These are phyloP conservation scores for Carallia pectinifolia DNA, from an alignment of 345 rosid genomes.

Conservation along the genomic window DNA sequence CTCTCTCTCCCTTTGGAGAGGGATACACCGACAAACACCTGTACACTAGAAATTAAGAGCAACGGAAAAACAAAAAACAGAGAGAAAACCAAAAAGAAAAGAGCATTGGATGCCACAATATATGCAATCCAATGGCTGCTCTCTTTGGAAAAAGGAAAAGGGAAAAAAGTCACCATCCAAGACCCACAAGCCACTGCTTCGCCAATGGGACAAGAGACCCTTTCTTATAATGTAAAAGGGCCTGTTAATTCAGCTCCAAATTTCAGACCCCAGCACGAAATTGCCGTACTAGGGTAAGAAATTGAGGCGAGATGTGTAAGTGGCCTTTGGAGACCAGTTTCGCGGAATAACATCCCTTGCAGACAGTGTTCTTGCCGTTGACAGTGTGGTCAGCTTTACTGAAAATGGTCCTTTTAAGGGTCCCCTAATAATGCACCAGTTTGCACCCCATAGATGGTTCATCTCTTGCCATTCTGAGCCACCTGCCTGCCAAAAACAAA, in stretches of 20 bases:
- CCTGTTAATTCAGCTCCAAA: neutral
- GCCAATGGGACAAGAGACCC: neutral
- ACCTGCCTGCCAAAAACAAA: slow-evolving; percentile 46
- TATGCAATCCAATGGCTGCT: slow-evolving; percentile 21
- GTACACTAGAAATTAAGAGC: neutral
- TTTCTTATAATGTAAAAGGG: neutral
- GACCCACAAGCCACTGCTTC: neutral
- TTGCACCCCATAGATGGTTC: slow-evolving; percentile 99
- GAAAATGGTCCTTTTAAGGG: slow-evolving; percentile 91
- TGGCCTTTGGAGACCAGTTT: slow-evolving; percentile 86
- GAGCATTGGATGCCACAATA: slow-evolving; percentile 8
- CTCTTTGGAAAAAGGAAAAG: neutral
- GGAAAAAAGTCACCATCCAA: neutral
- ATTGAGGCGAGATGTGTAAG: slow-evolving; percentile 88
- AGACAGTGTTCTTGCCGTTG: slow-evolving; percentile 63
- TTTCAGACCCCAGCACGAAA: neutral
- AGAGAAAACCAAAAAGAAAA: neutral
- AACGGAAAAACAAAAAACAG: neutral
- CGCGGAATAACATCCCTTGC: slow-evolving; percentile 78
- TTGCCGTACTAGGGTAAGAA: slow-evolving; percentile 30
- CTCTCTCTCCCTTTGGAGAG: slow-evolving; percentile 34
- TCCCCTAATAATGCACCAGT: slow-evolving; percentile 67
- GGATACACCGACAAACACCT: slow-evolving; percentile 20
- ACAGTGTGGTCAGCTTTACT: slow-evolving; percentile 72
- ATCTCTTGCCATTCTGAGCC: slow-evolving; percentile 72